phyloP scores from a whole-genome alignment of 1,284 basidiomycete genomes.

The Gomphus bonarii region DNA sequence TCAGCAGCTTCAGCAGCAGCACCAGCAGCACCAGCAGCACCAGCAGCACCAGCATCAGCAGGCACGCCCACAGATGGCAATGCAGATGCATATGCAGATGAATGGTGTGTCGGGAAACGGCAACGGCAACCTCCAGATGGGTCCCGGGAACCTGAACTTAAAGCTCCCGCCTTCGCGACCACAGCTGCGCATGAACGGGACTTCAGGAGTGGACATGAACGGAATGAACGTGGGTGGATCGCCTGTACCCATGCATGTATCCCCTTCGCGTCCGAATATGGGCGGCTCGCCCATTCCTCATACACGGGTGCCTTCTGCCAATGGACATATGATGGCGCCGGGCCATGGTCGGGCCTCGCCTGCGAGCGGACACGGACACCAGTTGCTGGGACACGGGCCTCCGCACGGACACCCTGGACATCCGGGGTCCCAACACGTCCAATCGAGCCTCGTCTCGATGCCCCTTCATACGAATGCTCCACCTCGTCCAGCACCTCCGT shows the following conservation, averaged over 20 bases:
- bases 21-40: too few species aligned
- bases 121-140: constrained; percentile 1
- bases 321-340: neutral
- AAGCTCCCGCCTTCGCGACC: neutral
- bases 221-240: neutral
- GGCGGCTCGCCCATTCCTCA: neutral
- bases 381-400: neutral
- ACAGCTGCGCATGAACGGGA: neutral
- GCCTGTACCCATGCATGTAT: neutral
- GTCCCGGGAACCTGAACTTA: constrained; percentile 1
- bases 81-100: constrained; percentile 1
- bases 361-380: neutral
- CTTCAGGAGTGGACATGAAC: neutral
- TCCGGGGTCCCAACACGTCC: neutral
- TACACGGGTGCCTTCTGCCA: neutral
- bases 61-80: neutral
- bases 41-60: too few species aligned
- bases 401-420: neutral
- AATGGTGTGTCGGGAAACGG: neutral
- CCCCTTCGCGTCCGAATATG: neutral
- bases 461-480: neutral
- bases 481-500: neutral
- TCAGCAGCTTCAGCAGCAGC: too few species aligned
- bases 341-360: neutral
- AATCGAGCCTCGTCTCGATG: neutral